These are phyloP conservation scores for Anisodus acutangulus DNA, from an alignment of 257 asterid genomes.

Conservation along the genomic window DNA sequence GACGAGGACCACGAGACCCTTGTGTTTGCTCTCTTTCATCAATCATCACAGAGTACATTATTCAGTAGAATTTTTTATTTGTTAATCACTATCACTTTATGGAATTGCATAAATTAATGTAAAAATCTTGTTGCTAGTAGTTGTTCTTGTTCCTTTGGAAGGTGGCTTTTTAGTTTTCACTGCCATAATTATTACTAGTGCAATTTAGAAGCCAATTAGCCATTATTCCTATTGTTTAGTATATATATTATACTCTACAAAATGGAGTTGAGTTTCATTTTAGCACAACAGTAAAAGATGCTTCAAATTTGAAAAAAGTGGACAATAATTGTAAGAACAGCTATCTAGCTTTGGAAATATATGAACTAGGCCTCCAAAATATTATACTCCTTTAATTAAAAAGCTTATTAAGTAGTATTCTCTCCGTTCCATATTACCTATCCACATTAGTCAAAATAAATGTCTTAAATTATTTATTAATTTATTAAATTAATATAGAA, in stretches of 20 bases:
- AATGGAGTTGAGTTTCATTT: not conserved
- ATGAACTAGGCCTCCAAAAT: not conserved
- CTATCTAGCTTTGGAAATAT: not conserved
- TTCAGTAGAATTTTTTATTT: not conserved
- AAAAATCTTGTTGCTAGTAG: not conserved
- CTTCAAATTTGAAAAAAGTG: not conserved
- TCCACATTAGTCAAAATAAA: no score
- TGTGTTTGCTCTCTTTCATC: not conserved
- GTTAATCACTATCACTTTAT: not conserved
- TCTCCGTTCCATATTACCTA: no score
- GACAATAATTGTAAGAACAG: not conserved
- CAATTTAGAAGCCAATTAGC: no score
- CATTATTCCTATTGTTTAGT: no score
- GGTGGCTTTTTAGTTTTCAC: not conserved
- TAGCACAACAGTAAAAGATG: not conserved
- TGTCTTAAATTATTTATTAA: no score
- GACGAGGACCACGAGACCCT: constrained; percentile 57
- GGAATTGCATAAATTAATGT: not conserved
- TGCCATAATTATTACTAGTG: not conserved
- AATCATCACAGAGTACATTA: not conserved
- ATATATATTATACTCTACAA: not conserved
- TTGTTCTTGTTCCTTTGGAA: not conserved
- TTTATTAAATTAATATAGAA: no score
- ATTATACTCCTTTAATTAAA: not conserved
- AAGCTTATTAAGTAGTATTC: not conserved